phyloP scores from a whole-genome alignment of 2,329 filamentous ascomycete genomes.

The Paecilomyces fulvus region DNA sequence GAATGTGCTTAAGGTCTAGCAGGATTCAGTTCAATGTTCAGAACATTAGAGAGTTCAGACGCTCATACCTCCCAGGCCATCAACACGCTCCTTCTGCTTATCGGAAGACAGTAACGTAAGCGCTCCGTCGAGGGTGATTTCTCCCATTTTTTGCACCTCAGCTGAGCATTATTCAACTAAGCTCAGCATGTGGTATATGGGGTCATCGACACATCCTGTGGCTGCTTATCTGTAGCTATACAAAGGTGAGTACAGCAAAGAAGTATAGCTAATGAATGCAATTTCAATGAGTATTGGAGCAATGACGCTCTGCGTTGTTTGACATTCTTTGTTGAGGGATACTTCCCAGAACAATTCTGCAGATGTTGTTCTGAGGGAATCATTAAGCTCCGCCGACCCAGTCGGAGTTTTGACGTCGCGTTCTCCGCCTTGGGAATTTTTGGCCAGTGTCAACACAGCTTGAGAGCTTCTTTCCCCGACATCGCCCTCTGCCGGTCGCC shows the following conservation, averaged over 20 bases:
- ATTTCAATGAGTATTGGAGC: background rate
- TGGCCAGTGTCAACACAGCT: constrained; percentile 19
- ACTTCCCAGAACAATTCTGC: background rate
- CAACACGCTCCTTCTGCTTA: constrained; percentile 38
- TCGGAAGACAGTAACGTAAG: constrained; percentile 36
- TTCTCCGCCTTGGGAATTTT: constrained; percentile 25
- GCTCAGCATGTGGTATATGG: background rate
- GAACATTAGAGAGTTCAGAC: background rate
- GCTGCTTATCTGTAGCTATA: background rate
- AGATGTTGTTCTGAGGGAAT: background rate
- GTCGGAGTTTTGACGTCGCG: constrained; percentile 28
- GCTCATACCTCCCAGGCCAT: constrained; percentile 41
- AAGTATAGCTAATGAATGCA: background rate
- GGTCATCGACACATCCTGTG: background rate
- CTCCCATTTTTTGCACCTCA: constrained; percentile 26
- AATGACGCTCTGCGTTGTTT: background rate
- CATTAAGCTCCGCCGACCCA: constrained; percentile 9
- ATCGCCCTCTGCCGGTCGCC: constrained; percentile 8
- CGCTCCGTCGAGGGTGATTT: constrained; percentile 34
- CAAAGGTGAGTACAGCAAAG: background rate
- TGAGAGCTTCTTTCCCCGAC: constrained; percentile 17
- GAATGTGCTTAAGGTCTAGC: constrained; percentile 47
- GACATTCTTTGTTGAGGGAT: background rate
- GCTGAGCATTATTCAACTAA: background rate
- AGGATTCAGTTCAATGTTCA: constrained; percentile 9